These are phyloP conservation scores for Paracoccidioides lutzii DNA, from an alignment of 2,329 filamentous ascomycete genomes.

Conservation along the genomic window DNA sequence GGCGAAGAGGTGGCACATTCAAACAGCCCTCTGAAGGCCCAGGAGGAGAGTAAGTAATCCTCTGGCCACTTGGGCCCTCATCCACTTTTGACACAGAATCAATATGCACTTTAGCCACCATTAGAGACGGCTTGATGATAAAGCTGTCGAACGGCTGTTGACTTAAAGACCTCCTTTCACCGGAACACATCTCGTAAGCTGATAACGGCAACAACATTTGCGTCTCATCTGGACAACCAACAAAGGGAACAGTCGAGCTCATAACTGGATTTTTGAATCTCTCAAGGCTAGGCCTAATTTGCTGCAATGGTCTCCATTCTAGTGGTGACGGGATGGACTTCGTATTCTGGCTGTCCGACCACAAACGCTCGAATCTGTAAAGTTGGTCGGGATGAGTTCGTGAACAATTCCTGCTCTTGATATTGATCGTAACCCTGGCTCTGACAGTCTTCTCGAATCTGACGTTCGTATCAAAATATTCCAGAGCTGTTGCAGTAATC, in stretches of 20 bases:
- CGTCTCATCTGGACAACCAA: no score
- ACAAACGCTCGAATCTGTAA: neutral
- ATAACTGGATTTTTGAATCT: neutral
- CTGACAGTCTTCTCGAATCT: constrained; percentile 13
- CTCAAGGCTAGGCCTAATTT: neutral
- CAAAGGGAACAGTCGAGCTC: neutral
- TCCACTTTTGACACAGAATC: neutral
- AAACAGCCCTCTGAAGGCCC: neutral
- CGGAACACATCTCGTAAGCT: neutral
- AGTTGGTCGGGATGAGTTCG: neutral
- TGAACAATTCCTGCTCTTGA: neutral
- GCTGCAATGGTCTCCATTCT: neutral
- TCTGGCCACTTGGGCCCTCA: neutral
- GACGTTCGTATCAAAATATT: constrained; percentile 7
- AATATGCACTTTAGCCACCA: neutral
- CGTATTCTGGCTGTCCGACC: neutral
- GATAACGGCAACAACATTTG: neutral
- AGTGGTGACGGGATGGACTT: neutral
- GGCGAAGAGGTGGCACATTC: neutral
- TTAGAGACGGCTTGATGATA: neutral
- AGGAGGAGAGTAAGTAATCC: no score
- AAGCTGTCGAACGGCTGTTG: neutral
- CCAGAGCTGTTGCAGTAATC: constrained; percentile 8
- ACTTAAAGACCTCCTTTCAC: neutral
- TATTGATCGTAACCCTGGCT: constrained; percentile 9